Evolutionary conservation across 2,329 filamentous ascomycete species (phyloP).

Genomic region (Alternaria sp.): DNA sequence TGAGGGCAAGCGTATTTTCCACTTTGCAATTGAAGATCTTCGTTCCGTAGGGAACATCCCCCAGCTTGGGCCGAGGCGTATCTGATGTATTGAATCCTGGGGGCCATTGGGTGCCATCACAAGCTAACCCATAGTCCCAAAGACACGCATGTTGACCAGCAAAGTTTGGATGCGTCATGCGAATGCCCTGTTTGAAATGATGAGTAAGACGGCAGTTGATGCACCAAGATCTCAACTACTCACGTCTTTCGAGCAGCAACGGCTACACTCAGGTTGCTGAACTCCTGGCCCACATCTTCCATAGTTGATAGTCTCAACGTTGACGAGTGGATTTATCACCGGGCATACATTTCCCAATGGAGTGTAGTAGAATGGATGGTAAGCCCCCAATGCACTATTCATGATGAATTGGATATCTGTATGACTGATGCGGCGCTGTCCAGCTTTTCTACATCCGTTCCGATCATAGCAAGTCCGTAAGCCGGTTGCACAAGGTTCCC

Average conservation of each 20-base stretch:
- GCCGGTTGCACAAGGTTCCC: neutral
- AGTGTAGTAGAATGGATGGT: neutral
- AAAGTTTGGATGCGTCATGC: neutral
- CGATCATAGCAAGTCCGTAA: neutral
- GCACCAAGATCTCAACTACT: neutral
- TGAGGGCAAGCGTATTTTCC: slow-evolving; percentile 54
- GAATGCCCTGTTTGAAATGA: neutral
- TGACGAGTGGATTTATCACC: neutral
- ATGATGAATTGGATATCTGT: neutral
- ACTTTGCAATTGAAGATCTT: slow-evolving; percentile 28
- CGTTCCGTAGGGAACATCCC: neutral
- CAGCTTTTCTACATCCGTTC: neutral
- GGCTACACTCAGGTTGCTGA: neutral
- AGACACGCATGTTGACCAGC: neutral
- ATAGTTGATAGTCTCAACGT: neutral
- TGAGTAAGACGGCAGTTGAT: neutral
- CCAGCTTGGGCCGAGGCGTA: neutral
- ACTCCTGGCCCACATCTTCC: slow-evolving; percentile 3
- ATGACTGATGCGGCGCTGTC: neutral
- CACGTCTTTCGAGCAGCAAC: neutral
- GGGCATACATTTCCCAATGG: neutral
- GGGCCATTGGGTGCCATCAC: neutral
- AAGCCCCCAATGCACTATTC: neutral
- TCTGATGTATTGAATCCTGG: neutral
- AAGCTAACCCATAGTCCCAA: slow-evolving; percentile 1